These are phyloP conservation scores for Periconia sp. DNA, from an alignment of 2,329 filamentous ascomycete species.

Conservation along the genomic window DNA sequence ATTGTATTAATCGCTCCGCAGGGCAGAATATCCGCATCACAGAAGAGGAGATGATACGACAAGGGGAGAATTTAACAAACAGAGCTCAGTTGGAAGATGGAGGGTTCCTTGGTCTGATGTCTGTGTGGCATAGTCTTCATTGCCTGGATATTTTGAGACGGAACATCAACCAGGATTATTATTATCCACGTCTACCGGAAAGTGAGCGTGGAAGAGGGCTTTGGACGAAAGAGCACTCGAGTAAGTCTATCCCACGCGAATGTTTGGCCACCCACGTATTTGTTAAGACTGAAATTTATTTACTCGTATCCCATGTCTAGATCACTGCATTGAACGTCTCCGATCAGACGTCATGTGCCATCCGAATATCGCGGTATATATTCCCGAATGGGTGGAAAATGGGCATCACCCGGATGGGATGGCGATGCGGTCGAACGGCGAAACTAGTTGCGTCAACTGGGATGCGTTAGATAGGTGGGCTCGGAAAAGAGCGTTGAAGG, in stretches of 20 bases:
- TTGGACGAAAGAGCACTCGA: constrained; percentile 2
- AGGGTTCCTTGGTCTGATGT: constrained; percentile 2
- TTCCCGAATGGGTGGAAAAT: constrained; percentile 1
- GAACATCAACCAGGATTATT: constrained; percentile 3
- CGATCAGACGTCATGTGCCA: constrained; percentile 5
- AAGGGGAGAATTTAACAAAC: constrained; percentile 2
- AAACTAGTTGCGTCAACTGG: constrained; percentile 4
- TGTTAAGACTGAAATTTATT: not conserved
- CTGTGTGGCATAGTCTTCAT: constrained; percentile 5
- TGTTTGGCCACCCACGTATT: not conserved
- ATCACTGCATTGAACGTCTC: constrained; percentile 7
- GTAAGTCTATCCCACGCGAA: not conserved
- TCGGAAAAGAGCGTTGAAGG: constrained; percentile 2
- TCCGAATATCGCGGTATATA: constrained; percentile 1
- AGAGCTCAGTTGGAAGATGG: constrained; percentile 1
- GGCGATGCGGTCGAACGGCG: not conserved
- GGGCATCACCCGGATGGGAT: constrained; percentile 1
- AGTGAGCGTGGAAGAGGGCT: not conserved
- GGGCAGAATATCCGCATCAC: constrained; percentile 5
- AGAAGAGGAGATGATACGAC: not conserved
- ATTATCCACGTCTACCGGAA: not conserved
- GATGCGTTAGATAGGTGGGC: constrained; percentile 1
- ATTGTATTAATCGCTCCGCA: not conserved
- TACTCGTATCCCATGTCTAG: not conserved
- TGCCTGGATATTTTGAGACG: constrained; percentile 3